A percentile compares a stretch with the other conserved stretches of the same genome.
Evolutionary conservation across 192 early-diverging fungal species (phyloP).

Genomic region (Chytriomyces sp.): DNA sequence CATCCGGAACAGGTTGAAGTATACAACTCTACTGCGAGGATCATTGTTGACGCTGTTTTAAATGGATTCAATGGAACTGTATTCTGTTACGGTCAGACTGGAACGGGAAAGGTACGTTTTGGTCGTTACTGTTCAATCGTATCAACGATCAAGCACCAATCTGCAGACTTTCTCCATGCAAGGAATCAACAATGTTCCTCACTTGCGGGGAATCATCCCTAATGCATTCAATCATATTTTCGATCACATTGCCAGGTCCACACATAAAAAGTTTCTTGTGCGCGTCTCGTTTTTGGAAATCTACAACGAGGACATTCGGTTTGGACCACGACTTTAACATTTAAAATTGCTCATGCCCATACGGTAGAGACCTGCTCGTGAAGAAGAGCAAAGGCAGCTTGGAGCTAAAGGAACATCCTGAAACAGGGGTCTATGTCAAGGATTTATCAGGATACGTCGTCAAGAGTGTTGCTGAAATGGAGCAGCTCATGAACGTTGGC

Average conservation of each 20-base stretch:
- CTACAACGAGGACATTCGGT: slow-evolving; percentile 62
- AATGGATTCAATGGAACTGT: slow-evolving; percentile 68
- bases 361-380: slow-evolving; percentile 50
- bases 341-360: no score
- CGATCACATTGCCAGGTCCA: slow-evolving; percentile 56
- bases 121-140: not conserved
- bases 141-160: not conserved
- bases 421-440: slow-evolving; percentile 70
- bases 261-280: slow-evolving; percentile 62
- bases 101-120: slow-evolving; percentile 48
- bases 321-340: no score
- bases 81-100: slow-evolving; percentile 63
- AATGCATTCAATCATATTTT: slow-evolving; percentile 64
- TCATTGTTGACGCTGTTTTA: slow-evolving; percentile 61
- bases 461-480: slow-evolving; percentile 63
- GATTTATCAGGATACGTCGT: slow-evolving; percentile 57
- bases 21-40: slow-evolving; percentile 59
- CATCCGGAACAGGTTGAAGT: slow-evolving; percentile 48
- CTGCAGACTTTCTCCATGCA: slow-evolving; percentile 58
- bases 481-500: slow-evolving; percentile 54
- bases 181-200: slow-evolving; percentile 53
- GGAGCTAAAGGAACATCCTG: slow-evolving; percentile 66
- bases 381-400: slow-evolving; percentile 43
- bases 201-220: slow-evolving; percentile 63
- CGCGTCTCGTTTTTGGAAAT: slow-evolving; percentile 61